Evolutionary conservation across 1,284 basidiomycete species (phyloP), one percentile per base, ranked within the genome.

Genomic region (Amylostereum areolatum): DNA sequence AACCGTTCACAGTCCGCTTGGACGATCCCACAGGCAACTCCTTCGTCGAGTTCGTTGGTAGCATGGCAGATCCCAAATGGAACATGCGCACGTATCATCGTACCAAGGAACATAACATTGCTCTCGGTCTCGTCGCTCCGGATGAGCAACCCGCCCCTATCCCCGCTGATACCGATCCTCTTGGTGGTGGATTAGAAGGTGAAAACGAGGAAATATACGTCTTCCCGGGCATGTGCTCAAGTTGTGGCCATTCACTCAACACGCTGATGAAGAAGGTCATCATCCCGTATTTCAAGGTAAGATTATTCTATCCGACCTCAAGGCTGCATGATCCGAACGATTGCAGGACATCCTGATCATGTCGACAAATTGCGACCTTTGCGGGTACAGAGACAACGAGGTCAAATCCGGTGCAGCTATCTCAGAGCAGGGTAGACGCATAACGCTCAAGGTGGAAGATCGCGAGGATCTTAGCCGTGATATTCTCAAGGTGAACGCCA

Each of bases 321-420:
- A 18, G 18, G 18, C 18, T 18, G 18, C 18, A 18, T 18, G 18
- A 18, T 18, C 18, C 18, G 18, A 18, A 18, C 18, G n/a, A 43
- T 31, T 1, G 2, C 54, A 94, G 89, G 94, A 99, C 62, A 89
- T 96, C 52, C 74, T 99, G 55, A 95, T 99, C 70, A 99, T 99
- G 96, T 97, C 95, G 28, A 96, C 95, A 28, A 97, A 97, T 64
- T 99, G 97, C 67, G 91, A 92, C 49, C 69, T 73, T 49, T 99
- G 96, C 66, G 96, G 96, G 1, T 99, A 98, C 70, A 79, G 92
- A 57, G 96, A 99, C 70, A 98, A 97, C 64, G 96, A 99, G 71
- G 89, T 99, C 62, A 99, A 99, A 68, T 91, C 92, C 5, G 93
- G 96, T 27, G 73, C 86, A 2, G 93, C 93, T 1, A 92, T 98